Percentiles rank a stretch among this genome's conserved stretches.
Evolutionary conservation across 75 land plant species (phyloP).

Genomic region (Pinus taeda): DNA sequence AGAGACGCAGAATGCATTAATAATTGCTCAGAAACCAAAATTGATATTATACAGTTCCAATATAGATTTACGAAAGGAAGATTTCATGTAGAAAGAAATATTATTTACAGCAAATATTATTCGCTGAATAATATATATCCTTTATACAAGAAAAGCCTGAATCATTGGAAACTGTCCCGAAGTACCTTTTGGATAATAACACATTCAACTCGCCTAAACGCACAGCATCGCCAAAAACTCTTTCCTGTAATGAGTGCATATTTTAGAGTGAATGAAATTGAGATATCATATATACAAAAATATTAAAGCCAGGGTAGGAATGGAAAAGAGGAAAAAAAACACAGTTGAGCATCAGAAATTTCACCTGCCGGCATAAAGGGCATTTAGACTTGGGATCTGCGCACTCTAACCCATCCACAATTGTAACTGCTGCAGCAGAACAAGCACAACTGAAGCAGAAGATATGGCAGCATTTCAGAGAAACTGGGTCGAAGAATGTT

Average conservation of each 20-base stretch:
- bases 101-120: background rate
- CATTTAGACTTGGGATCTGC: slow-evolving; percentile 57
- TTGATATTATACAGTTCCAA: background rate
- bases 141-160: background rate
- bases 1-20: background rate
- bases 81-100: background rate
- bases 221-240: slow-evolving; percentile 70
- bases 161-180: background rate
- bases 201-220: slow-evolving; percentile 69
- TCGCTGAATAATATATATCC: too few species aligned
- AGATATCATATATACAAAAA: background rate
- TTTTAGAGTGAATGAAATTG: background rate
- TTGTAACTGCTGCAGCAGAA: slow-evolving; percentile 68
- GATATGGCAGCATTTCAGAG: slow-evolving; percentile 89
- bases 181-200: slow-evolving; percentile 58
- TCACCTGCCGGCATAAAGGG: slow-evolving; percentile 80
- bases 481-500: slow-evolving; percentile 69
- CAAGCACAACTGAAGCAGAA: slow-evolving; percentile 90
- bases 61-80: background rate
- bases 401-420: slow-evolving; percentile 63
- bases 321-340: background rate
- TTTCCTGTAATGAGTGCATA: slow-evolving; percentile 33
- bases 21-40: background rate
- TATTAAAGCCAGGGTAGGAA: background rate
- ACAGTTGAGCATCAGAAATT: background rate